phyloP scores from a whole-genome alignment of 495 filamentous ascomycete genomes.

The Annulohypoxylon maeteangense region DNA sequence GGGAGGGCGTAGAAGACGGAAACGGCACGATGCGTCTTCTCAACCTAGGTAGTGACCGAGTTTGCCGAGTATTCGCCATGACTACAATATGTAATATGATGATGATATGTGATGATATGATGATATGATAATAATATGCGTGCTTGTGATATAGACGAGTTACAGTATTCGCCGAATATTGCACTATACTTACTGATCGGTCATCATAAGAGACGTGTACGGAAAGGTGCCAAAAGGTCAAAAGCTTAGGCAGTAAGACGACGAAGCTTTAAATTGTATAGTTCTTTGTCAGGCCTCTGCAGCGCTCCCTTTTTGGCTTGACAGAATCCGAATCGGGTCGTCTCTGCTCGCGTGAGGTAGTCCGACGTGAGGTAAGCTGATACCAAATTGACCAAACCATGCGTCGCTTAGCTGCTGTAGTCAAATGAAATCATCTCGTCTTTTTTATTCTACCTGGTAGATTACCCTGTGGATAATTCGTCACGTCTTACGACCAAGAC shows the following conservation, averaged over 20 bases:
- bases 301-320: constrained; percentile 38
- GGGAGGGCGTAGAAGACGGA: constrained; percentile 8
- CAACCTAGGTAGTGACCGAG: constrained; percentile 5
- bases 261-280: constrained; percentile 29
- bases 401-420: constrained; percentile 40
- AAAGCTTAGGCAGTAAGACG: constrained; percentile 30
- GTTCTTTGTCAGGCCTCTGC: constrained; percentile 43
- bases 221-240: constrained; percentile 14
- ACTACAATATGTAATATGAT: constrained; percentile 13
- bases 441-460: constrained; percentile 13
- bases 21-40: constrained; percentile 34
- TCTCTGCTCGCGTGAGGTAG: constrained; percentile 44
- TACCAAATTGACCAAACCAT: constrained; percentile 26
- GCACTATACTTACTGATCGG: constrained; percentile 24
- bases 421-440: constrained; percentile 23
- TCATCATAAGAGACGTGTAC: constrained; percentile 22
- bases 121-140: too few relatives aligned
- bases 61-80: constrained; percentile 20
- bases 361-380: constrained; percentile 43
- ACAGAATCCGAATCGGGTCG: constrained; percentile 37
- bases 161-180: constrained; percentile 44
- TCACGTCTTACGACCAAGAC: constrained; percentile 32
- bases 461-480: constrained; percentile 26
- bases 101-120: too few relatives aligned
- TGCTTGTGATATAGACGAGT: constrained; percentile 30